Base-by-base conservation (phyloP, 305 asterid genomes). In the Andrographis paniculata region DNA sequence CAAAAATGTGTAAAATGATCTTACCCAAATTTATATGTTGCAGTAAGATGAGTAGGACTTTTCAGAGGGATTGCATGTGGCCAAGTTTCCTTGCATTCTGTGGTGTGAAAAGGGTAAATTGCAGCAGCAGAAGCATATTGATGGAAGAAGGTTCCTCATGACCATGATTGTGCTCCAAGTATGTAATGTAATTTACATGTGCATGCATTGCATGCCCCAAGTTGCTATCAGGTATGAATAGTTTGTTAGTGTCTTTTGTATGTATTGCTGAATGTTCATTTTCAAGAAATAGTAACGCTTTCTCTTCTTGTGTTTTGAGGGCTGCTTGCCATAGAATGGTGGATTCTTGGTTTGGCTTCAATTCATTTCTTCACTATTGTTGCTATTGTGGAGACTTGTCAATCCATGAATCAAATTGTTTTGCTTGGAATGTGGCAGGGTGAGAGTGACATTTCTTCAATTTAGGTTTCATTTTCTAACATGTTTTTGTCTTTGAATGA, bases 151-250 rank as follows among this genome's bases (percentile, higher is more conserved):
- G 14, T 33, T 16, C 37, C 41, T 50, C 49, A 30, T 52, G 48
- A 60, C 53, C 60, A 70, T 67, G 70, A 64, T 67, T 67, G 70
- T 67, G 70, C 70, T 58, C 42, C 35, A 72, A 65, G 15, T 15
- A 16, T 16, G 63, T 61, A n/a, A n/a, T n/a, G n/a, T n/a, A n/a
- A n/a, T n/a, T n/a, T n/a, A 60, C 80, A 74, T 70, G 77, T 24
- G 30, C 30, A 24, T 74, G 77, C 77, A 62, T 74, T 24, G 30
- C 30, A 24, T 74, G 77, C 77, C 59, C 58, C 28, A 60, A 47
- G 74, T 66, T 63, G 65, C 70, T 67, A 60, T 74, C 81, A 60
- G 21, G 74, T 70, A 74, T 66, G 75, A 9, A 7, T 9, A 33
- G n/a, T 33, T 33, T 33, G 38, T 33, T 13, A 33, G 60, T 60